Base-by-base conservation (phyloP, 179 eudicot species). In the Spergularia azorica region DNA sequence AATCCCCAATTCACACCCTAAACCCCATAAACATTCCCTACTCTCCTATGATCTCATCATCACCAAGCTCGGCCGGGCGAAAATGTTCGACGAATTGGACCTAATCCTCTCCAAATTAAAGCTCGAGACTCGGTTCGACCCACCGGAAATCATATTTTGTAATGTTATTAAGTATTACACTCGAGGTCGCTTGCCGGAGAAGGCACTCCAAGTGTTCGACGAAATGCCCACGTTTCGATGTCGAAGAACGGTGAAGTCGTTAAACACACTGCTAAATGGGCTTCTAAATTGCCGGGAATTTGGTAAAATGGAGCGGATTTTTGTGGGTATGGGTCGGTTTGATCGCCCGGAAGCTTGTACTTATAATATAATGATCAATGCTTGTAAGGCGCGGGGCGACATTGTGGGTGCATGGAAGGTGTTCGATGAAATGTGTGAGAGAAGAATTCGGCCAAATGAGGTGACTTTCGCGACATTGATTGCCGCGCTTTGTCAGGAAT, bases 61-160 rank as follows among this genome's bases (percentile, higher is more conserved):
- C 88, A 72, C 88, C 72, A 92, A 89, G 80, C 94, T 92, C 72
- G 97, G 97, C 65, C 82, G 87, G 39, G 96, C 97, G 38, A 89
- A 85, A 79, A 72, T 91, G 88, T 89, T 91, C 78, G 60, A 78
- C 51, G 85, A 93, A 82, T 84, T 93, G 86, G 92, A 90, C n/a
- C 61, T 65, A 61, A 75, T 93, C 6, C 70, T 93, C 26, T 56
- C 84, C 12, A 78, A 83, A 65, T 52, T 93, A 62, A 91, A 88
- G 77, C 77, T 71, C 3, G 92, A 91, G 55, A 83, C 86, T 5
- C 88, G 89, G 1, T 76, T 93, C 43, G 50, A 18, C 15, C 92
- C 92, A 0, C 83, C 79, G 6, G 96, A 93, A 70, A 82, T 91
- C 55, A 87, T 93, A 36, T 88, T 89, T 73, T 91, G 97, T 48